Conservation (phyloP, 192 early-diverging fungal genomes). For the Backusella tuberculispora region DNA sequence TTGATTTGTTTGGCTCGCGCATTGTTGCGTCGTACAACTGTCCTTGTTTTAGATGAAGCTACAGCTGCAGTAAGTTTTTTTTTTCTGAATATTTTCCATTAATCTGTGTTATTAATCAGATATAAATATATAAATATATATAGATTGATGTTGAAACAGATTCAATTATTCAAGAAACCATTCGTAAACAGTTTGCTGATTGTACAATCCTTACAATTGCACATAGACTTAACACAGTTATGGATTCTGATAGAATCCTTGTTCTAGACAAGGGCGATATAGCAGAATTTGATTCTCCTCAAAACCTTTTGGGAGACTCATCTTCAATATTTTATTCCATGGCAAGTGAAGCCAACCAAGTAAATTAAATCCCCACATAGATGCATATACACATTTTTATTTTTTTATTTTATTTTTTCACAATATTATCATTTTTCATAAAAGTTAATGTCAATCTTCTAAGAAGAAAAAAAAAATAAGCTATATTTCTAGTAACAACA, state of each 20-base stretch:
- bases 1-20: conserved; percentile 67
- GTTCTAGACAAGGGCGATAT: conserved; percentile 76
- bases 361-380: not conserved
- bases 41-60: conserved; percentile 88
- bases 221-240: conserved; percentile 79
- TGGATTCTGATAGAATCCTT: conserved; percentile 69
- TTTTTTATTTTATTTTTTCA: too few relatives aligned
- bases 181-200: conserved; percentile 69
- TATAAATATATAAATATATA: not conserved
- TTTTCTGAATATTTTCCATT: not conserved
- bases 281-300: conserved; percentile 74
- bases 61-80: conserved; percentile 62
- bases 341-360: conserved; percentile 48
- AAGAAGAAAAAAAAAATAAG: too few relatives aligned
- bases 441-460: too few relatives aligned
- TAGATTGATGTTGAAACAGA: conserved; percentile 63
- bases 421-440: too few relatives aligned
- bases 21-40: conserved; percentile 68
- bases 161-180: conserved; percentile 73
- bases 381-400: not conserved
- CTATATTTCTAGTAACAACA: too few relatives aligned
- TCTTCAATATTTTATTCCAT: conserved; percentile 50
- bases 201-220: conserved; percentile 86
- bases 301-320: conserved; percentile 53
- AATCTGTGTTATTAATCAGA: not conserved